Evolutionary conservation across 192 early-diverging fungal genomes (phyloP), one percentile per base, ranked within the genome.

Genomic region (Linnemannia exigua): DNA sequence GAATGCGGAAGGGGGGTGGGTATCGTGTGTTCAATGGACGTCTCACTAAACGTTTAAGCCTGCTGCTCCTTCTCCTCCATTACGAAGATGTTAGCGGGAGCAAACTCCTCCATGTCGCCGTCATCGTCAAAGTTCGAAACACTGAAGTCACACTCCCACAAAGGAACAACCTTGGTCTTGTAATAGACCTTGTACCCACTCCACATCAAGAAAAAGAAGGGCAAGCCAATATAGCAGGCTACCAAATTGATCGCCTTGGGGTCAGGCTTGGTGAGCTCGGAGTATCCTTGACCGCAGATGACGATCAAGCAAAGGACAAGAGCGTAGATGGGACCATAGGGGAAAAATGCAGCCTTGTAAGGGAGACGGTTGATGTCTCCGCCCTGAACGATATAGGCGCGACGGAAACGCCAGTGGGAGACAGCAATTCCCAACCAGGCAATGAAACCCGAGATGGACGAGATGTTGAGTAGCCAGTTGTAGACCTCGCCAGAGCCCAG

Each of bases 381-480:
- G 90, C 33, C 91, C 91, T 98, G 96, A 33, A 89, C 90, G n/a
- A 92, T 67, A 72, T 92, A 95, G 11, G 96, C 96, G n/a, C 89
- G 87, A 68, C 95, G 93, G 92, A 96, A 98, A 20, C 96, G 93
- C 74, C 91, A 93, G 77, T 98, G 97, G 68, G 92, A 92, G 28
- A 95, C 74, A 58, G 92, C 90, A 81, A 98, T 97, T 51, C 94
- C 94, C 38, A 96, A 68, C 96, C 97, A 98, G 74, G 95, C 94
- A 44, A 95, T 87, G 67, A 97, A 92, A 5, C 95, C 95, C 0
- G 94, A 88, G 19, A 98, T 92, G 19, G 95, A 93, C 5, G 94
- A 92, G 11, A 94, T 77, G 51, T 90, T 93, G 71, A 94, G 74
- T n/a, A 94, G 76, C 84, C 91, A 94, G 16, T 81, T 87, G 67